phyloP scores from a whole-genome alignment of 2,329 filamentous ascomycete genomes.

The Hymenoscyphus salicellus region DNA sequence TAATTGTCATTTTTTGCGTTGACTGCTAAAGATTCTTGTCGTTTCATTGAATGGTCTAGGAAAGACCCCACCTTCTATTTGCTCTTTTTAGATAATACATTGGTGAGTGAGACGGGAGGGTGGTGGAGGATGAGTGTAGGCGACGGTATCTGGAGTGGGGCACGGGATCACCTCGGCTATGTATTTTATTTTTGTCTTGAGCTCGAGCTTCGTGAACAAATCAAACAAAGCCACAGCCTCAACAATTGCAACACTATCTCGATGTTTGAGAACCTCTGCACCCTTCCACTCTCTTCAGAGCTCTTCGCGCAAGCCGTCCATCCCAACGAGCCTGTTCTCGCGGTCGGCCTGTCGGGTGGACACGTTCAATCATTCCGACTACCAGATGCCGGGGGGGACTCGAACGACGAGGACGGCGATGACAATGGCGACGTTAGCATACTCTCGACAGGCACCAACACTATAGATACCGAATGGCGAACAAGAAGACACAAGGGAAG shows the following conservation, averaged over 20 bases:
- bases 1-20: no score
- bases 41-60: no score
- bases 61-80: no score
- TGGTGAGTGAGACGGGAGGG: no score
- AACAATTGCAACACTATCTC: background rate
- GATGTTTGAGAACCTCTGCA: constrained; percentile 76
- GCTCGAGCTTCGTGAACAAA: background rate
- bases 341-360: constrained; percentile 79
- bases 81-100: no score
- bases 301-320: constrained; percentile 88
- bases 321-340: constrained; percentile 77
- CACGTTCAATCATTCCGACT: constrained; percentile 83
- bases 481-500: constrained; percentile 91
- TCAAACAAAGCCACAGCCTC: background rate
- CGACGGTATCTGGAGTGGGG: no score
- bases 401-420: constrained; percentile 48
- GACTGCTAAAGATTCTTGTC: no score
- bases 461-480: constrained; percentile 80
- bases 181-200: background rate
- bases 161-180: background rate
- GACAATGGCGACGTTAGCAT: constrained; percentile 45
- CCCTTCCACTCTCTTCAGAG: constrained; percentile 78
- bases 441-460: constrained; percentile 62
- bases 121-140: no score
- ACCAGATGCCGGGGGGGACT: constrained; percentile 49